Evolutionary conservation across 140 eudicot species (phyloP), one percentile per base, ranked within the genome.

Genomic region (Senecio squalidus): DNA sequence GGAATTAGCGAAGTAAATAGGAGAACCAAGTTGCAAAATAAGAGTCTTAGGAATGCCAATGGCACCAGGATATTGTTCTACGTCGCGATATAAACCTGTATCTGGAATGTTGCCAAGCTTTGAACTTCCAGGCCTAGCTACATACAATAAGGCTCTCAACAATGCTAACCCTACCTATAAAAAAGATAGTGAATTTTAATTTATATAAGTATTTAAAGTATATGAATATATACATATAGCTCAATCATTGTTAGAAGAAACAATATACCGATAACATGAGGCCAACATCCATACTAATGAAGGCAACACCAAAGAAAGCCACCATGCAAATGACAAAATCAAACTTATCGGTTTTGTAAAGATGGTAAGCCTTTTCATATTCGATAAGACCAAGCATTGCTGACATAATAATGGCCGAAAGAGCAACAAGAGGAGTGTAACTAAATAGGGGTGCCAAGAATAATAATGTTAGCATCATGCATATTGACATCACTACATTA

Each of bases 351-450:
- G 91, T 86, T 80, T 93, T 82, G 77, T 25, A 88, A 26, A 88
- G 79, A 50, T 88, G 96, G 64, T 67, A 79, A 9, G 72, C 75
- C 57, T 84, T 80, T 2, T 84, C 79, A 25, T 79, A 93, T 49
- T 93, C 83, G 9, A 93, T 80, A 11, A 93, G 89, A 29, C 96
- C 96, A 17, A 93, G 77, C 95, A 93, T 89, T 2, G 99, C 99
- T 4, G 99, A 82, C 72, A 80, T 88, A 70, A 93, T 93, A 55
- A 93, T 93, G 43, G 96, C 94, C 3, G 99, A 82, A 24, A 93
- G 95, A 0, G 90, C 94, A 16, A 93, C 99, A 15, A 88, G 92
- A 28, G 99, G 99, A 4, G 99, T 93, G 79, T 88, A 82, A 18
- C 78, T 69, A 22, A 93, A 93, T 14, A 93, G 43, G 1, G 99